Percentiles rank a stretch among this genome's conserved stretches.
phyloP scores from a whole-genome alignment of 2,329 filamentous ascomycete genomes.

The Fusarium acutatum region DNA sequence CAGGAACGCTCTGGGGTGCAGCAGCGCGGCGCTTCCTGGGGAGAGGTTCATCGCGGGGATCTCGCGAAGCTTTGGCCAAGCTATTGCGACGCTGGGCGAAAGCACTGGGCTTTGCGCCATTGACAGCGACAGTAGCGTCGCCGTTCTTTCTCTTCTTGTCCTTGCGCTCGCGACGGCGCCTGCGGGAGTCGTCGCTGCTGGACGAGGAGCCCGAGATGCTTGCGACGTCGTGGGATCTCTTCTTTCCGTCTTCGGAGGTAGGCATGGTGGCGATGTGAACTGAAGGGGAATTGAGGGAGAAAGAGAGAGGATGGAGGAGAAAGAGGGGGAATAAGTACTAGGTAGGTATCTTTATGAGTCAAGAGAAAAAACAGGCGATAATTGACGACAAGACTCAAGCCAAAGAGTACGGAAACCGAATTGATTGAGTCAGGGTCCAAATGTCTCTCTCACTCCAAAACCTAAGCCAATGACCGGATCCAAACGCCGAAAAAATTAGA shows the following conservation, averaged over 20 bases:
- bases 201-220: slow-evolving; percentile 44
- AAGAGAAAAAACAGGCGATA: not conserved
- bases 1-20: not conserved
- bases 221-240: slow-evolving; percentile 40
- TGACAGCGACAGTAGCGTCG: slow-evolving; percentile 39
- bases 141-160: slow-evolving; percentile 30
- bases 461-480: slow-evolving; percentile 26
- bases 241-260: slow-evolving; percentile 42
- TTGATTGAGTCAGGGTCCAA: slow-evolving; percentile 32
- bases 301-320: not conserved
- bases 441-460: not conserved
- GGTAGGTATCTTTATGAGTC: not conserved
- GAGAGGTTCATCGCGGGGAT: slow-evolving; percentile 64
- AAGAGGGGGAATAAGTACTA: not conserved
- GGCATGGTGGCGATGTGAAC: slow-evolving; percentile 37
- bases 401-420: not conserved
- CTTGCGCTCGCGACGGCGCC: slow-evolving; percentile 41
- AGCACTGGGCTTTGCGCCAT: slow-evolving; percentile 41
- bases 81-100: slow-evolving; percentile 59
- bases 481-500: slow-evolving; percentile 38
- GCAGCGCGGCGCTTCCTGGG: slow-evolving; percentile 50
- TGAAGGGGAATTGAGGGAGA: not conserved
- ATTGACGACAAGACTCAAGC: not conserved
- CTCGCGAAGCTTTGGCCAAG: slow-evolving; percentile 68
- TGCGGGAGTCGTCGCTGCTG: slow-evolving; percentile 45